phyloP scores from a whole-genome alignment of 2,329 filamentous ascomycete genomes.

The Metarhizium humberi region DNA sequence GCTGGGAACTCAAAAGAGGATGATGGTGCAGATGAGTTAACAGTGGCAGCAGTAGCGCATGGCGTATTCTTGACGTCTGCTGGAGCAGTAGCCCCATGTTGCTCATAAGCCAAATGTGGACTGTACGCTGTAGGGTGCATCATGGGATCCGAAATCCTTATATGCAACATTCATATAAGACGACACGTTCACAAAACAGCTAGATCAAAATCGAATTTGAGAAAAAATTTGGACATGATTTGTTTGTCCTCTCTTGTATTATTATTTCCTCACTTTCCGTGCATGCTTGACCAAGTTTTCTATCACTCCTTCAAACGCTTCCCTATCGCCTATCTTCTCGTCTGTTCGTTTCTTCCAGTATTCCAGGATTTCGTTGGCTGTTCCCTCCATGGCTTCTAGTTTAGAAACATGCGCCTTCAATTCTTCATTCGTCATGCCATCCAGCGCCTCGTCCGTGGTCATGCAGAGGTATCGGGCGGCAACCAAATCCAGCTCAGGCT shows the following conservation, averaged over 20 bases:
- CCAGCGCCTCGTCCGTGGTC: slow-evolving; percentile 75
- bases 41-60: not conserved
- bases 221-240: slow-evolving; percentile 6
- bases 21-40: not conserved
- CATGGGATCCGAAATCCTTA: not conserved
- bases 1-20: not conserved
- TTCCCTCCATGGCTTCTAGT: slow-evolving; percentile 59
- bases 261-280: slow-evolving; percentile 72
- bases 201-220: slow-evolving; percentile 12
- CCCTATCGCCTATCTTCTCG: slow-evolving; percentile 80
- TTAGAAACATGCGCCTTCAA: slow-evolving; percentile 60
- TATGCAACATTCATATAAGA: slow-evolving; percentile 2
- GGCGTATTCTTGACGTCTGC: not conserved
- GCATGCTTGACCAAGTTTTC: slow-evolving; percentile 92
- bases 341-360: slow-evolving; percentile 85
- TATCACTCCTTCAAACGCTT: slow-evolving; percentile 93
- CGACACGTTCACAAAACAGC: slow-evolving; percentile 9
- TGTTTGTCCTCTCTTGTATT: slow-evolving; percentile 8
- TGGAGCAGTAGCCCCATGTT: not conserved
- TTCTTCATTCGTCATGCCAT: slow-evolving; percentile 71
- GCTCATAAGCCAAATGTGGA: not conserved
- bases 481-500: slow-evolving; percentile 70
- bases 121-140: slow-evolving; percentile 1
- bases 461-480: slow-evolving; percentile 68
- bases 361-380: slow-evolving; percentile 68